A percentile compares a stretch with the other conserved stretches of the same genome.
Evolutionary conservation across 176 grass and related monocot species (phyloP).

Genomic region (Eleusine indica): DNA sequence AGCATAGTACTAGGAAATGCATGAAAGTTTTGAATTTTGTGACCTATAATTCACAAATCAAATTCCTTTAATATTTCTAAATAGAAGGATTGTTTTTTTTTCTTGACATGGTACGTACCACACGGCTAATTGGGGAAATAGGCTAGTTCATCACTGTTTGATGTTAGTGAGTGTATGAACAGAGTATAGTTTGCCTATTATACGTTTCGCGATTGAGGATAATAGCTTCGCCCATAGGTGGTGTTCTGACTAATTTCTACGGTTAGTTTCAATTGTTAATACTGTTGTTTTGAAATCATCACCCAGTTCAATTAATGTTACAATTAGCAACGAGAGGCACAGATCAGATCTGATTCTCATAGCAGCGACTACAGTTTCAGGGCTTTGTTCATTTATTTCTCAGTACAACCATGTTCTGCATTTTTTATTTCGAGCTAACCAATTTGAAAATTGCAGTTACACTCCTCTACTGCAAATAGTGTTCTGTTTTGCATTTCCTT

Average conservation of each 20-base stretch:
- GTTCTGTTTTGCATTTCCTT: too few relatives aligned
- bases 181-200: not conserved
- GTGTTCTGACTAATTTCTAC: not conserved
- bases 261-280: not conserved
- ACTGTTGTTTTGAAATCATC: not conserved
- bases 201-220: too few relatives aligned
- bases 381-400: not conserved
- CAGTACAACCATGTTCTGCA: not conserved
- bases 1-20: not conserved
- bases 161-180: not conserved
- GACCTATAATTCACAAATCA: not conserved
- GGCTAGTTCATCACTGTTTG: not conserved
- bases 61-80: not conserved
- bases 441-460: not conserved
- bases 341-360: not conserved
- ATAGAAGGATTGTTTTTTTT: not conserved
- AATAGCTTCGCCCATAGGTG: not conserved
- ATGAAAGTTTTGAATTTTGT: not conserved
- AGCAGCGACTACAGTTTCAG: not conserved
- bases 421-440: not conserved
- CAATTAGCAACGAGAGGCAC: not conserved
- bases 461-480: not conserved
- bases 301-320: not conserved
- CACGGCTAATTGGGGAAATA: not conserved
- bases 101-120: not conserved